These are phyloP conservation scores for Houttuynia cordata DNA, from an alignment of 164 flowering plant genomes.

Conservation along the genomic window DNA sequence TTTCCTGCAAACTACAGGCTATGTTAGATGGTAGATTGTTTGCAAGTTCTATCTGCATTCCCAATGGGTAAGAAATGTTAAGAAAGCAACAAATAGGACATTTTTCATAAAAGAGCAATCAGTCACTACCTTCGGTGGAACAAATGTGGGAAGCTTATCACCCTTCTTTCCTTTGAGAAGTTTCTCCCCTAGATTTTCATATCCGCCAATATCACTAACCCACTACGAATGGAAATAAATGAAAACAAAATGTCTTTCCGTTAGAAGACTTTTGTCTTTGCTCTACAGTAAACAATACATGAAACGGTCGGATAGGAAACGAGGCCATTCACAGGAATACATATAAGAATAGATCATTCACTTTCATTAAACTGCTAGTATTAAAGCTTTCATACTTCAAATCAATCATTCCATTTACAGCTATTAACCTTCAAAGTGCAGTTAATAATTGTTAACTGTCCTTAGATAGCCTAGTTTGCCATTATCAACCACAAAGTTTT, in stretches of 20 bases:
- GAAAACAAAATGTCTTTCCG: neutral
- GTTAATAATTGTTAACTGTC: too few relatives aligned
- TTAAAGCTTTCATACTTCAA: too few relatives aligned
- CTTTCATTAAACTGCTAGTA: too few relatives aligned
- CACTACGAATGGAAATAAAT: constrained; percentile 32
- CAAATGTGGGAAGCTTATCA: constrained; percentile 55
- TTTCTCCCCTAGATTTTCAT: constrained; percentile 48
- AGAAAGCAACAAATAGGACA: neutral
- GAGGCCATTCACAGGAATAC: too few relatives aligned
- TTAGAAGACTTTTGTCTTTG: neutral
- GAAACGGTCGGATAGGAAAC: neutral
- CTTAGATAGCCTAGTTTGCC: too few relatives aligned
- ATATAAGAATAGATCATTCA: too few relatives aligned
- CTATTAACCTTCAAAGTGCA: too few relatives aligned
- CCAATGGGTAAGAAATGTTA: neutral
- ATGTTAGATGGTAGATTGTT: too few relatives aligned
- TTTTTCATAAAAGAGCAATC: neutral
- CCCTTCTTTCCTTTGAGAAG: constrained; percentile 50
- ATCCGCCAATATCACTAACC: constrained; percentile 73
- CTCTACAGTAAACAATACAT: neutral
- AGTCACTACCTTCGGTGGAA: constrained; percentile 57
- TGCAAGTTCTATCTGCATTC: neutral
- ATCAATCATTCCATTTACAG: too few relatives aligned
- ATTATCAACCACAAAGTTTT: too few relatives aligned
- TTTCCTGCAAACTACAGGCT: too few relatives aligned